phyloP scores from a whole-genome alignment of 371 early-diverging fungal genomes.

The Mucor piriformis region DNA sequence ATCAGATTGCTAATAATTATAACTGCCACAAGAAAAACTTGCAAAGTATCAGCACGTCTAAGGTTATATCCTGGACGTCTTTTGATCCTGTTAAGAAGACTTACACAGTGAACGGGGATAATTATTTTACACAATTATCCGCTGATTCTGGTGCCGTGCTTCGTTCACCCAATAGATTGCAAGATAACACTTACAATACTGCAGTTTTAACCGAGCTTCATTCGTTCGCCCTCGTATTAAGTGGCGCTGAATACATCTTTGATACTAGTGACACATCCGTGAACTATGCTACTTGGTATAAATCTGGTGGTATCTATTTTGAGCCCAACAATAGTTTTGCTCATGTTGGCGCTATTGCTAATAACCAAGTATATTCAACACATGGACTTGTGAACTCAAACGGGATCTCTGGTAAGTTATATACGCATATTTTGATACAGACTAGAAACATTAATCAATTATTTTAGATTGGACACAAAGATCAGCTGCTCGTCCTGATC shows the following conservation, averaged over 20 bases:
- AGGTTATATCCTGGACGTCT: constrained; percentile 18
- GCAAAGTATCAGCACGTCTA: neutral
- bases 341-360: constrained; percentile 4
- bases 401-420: constrained; percentile 15
- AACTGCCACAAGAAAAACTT: constrained; percentile 28
- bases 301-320: neutral
- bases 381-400: constrained; percentile 12
- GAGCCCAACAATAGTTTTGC: neutral
- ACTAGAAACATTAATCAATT: neutral
- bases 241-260: constrained; percentile 10
- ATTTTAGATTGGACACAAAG: constrained; percentile 42
- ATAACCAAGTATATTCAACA: constrained; percentile 8
- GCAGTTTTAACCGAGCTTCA: neutral
- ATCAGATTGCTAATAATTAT: constrained; percentile 19
- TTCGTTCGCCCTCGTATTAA: constrained; percentile 1
- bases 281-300: constrained; percentile 3
- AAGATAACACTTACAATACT: neutral
- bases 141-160: constrained; percentile 21
- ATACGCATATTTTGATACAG: neutral
- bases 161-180: neutral
- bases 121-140: constrained; percentile 20
- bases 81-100: neutral
- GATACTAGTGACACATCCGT: constrained; percentile 12
- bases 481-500: constrained; percentile 46
- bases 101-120: constrained; percentile 11